Evolutionary conservation across 2,329 filamentous ascomycete species (phyloP).

Genomic region (Aspergillus sp.): DNA sequence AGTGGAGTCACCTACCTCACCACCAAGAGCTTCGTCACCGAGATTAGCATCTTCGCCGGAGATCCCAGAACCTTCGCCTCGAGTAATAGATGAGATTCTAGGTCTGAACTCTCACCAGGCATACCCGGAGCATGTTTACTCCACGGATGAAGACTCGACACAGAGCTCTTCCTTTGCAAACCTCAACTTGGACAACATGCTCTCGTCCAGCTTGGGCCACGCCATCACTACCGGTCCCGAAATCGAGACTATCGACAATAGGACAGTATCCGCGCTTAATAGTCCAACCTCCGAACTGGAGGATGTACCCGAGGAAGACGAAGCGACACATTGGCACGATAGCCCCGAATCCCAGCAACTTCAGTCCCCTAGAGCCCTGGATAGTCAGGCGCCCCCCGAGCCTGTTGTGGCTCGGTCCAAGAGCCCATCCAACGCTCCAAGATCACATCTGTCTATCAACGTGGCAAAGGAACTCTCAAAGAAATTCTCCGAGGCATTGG

Average conservation of each 20-base stretch:
- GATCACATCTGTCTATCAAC: slow-evolving; percentile 36
- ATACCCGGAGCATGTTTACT: slow-evolving; percentile 38
- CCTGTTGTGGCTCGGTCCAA: slow-evolving; percentile 15
- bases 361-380: slow-evolving; percentile 25
- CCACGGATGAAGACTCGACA: slow-evolving; percentile 23
- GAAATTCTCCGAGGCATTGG: slow-evolving; percentile 52
- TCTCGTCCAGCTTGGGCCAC: slow-evolving; percentile 36
- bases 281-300: slow-evolving; percentile 46
- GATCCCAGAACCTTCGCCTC: slow-evolving; percentile 40
- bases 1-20: slow-evolving; percentile 45
- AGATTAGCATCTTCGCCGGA: slow-evolving; percentile 34
- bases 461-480: slow-evolving; percentile 39
- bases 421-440: slow-evolving; percentile 22
- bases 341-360: slow-evolving; percentile 32
- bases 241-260: slow-evolving; percentile 40
- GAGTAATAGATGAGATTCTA: slow-evolving; percentile 47
- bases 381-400: slow-evolving; percentile 22
- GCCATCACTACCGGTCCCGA: slow-evolving; percentile 50
- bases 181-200: slow-evolving; percentile 36
- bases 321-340: slow-evolving; percentile 39
- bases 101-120: slow-evolving; percentile 37
- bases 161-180: slow-evolving; percentile 21
- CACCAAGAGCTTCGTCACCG: slow-evolving; percentile 44
- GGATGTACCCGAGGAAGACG: slow-evolving; percentile 53
- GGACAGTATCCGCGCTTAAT: slow-evolving; percentile 48